Evolutionary conservation across 2,329 filamentous ascomycete species (phyloP).

Genomic region (Tolypocladium endophyticum): DNA sequence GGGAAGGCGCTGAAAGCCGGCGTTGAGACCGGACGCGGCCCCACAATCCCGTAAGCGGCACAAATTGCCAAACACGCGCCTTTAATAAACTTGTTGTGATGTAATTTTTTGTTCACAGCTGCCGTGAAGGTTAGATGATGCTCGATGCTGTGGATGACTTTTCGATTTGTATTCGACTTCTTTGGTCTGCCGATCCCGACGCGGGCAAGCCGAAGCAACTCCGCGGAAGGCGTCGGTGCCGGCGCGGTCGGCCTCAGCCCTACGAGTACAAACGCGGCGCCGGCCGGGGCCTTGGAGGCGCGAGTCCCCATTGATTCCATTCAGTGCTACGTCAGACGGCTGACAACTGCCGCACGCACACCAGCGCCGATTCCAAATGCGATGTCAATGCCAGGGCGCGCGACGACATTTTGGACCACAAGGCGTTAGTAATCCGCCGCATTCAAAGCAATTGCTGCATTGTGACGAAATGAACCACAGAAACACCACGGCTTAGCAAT

Average conservation of each 20-base stretch:
- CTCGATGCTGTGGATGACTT: too few relatives aligned
- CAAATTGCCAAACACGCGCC: too few relatives aligned
- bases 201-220: not conserved
- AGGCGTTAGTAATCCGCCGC: not conserved
- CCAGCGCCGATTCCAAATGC: not conserved
- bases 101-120: too few relatives aligned
- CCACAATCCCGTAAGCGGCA: not conserved
- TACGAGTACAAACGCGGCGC: not conserved
- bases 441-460: not conserved
- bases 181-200: not conserved
- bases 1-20: not conserved
- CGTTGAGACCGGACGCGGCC: not conserved
- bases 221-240: not conserved
- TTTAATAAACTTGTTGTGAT: too few relatives aligned
- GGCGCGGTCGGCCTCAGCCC: not conserved
- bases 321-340: not conserved
- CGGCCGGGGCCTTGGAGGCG: not conserved
- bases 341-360: not conserved
- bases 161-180: too few relatives aligned
- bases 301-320: not conserved
- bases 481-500: not conserved
- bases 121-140: too few relatives aligned
- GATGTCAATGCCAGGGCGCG: not conserved
- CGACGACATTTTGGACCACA: not conserved
- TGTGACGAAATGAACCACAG: not conserved